Evolutionary conservation across 495 filamentous ascomycete species (phyloP), one percentile per base, ranked within the genome.

Genomic region (Penicillium canescens): DNA sequence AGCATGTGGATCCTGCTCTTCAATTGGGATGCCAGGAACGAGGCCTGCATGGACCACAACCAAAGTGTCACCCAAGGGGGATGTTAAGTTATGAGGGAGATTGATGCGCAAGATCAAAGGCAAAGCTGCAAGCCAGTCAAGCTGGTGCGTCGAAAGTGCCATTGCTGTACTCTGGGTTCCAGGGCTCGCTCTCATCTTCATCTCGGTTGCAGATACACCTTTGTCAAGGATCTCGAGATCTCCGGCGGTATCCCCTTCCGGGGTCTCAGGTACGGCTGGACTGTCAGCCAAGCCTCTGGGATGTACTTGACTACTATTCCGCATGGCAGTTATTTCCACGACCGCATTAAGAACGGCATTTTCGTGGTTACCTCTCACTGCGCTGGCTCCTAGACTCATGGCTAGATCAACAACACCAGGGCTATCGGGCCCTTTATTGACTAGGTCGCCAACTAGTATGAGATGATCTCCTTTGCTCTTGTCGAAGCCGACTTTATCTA

Each of bases 361-460:
- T 59, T 96, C 91, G 69, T 95, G 90, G 69, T 96, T 96, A 14
- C 91, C 91, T 41, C 91, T 78, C 6, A 95, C 89, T 39, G 79
- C 86, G 38, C 81, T 83, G 6, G 91, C 91, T 37, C 78, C 78
- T 18, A 89, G 66, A 7, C 73, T 65, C 1, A 64, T 61, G 10
- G 50, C 50, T 6, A 63, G n/a, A 43, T 63, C 60, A 1, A 63
- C 41, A 13, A 63, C 60, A n/a, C 56, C 49, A 8, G 53, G 36
- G 13, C 56, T 60, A 51, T 63, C 60, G 12, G 60, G 56, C 13
- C 60, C 60, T 40, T 63, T 63, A 18, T 56, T 63, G 40, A 53
- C 38, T 6, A 63, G 37, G 23, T 63, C 60, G 8, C 60, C 60
- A 14, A 46, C 53, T 13, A 63, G 18, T 13, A 63, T 52, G 0